A percentile compares a stretch with the other conserved stretches of the same genome.
Conservation (phyloP, 495 filamentous ascomycete species). For the Pseudoneurospora amorphoporcata region DNA sequence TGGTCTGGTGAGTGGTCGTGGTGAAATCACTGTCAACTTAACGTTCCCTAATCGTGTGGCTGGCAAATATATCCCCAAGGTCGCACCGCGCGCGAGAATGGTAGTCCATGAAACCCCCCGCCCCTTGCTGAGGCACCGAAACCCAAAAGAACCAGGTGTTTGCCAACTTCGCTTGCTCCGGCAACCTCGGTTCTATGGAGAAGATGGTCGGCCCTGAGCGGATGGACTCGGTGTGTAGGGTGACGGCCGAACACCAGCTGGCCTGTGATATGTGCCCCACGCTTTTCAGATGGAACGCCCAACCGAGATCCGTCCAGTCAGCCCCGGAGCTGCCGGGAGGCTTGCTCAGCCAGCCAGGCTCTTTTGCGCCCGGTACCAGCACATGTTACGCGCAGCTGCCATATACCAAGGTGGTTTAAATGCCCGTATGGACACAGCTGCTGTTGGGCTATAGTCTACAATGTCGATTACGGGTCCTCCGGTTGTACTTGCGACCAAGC, state of each 20-base stretch:
- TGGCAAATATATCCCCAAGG: background rate
- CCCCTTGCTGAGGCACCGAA: background rate
- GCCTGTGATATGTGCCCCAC: background rate
- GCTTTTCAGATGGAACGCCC: background rate
- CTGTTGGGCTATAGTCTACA: background rate
- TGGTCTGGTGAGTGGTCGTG: background rate
- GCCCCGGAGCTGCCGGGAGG: background rate
- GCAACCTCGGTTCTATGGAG: background rate
- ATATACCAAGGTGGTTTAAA: background rate
- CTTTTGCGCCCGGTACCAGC: background rate
- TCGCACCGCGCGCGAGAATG: background rate
- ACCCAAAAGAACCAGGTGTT: background rate
- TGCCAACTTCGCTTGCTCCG: background rate
- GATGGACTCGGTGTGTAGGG: background rate
- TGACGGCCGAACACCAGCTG: background rate
- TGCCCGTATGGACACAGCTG: background rate
- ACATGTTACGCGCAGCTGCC: background rate
- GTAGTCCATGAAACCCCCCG: background rate
- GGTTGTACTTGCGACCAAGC: background rate
- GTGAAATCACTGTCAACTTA: background rate
- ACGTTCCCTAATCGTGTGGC: background rate
- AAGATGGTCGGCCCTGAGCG: background rate
- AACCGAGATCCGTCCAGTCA: background rate
- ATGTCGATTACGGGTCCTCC: background rate
- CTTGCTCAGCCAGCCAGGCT: background rate